Evolutionary conservation across 345 rosid genomes (phyloP).

Genomic region (Melaleuca alternifolia): DNA sequence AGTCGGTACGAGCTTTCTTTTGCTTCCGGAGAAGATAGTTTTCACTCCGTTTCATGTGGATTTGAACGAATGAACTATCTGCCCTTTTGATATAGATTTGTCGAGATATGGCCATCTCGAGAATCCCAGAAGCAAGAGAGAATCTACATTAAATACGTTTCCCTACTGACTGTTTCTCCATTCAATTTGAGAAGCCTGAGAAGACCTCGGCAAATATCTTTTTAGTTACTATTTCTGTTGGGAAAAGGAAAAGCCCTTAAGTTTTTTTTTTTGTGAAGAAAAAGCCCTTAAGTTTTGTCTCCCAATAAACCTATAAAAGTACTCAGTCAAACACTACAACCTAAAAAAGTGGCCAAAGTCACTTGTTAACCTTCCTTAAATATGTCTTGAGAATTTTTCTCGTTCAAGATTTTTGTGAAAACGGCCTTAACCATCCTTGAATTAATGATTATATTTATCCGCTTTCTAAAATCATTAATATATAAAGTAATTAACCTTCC

Average conservation of each 20-base stretch:
- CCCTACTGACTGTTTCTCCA: not conserved
- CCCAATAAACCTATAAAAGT: not conserved
- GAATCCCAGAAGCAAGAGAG: not conserved
- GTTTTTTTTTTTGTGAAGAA: too few relatives aligned
- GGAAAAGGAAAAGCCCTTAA: not conserved
- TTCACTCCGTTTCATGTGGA: not conserved
- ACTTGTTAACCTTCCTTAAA: not conserved
- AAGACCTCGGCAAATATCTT: not conserved
- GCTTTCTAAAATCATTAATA: not conserved
- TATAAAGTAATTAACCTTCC: not conserved
- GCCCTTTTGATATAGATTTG: not conserved
- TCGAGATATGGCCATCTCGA: not conserved
- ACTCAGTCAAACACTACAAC: not conserved
- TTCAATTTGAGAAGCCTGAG: not conserved
- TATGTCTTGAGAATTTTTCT: not conserved
- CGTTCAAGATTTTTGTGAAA: not conserved
- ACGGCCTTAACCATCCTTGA: not conserved
- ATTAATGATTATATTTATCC: not conserved
- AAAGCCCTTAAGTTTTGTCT: not conserved
- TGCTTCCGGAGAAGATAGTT: not conserved
- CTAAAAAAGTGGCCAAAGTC: not conserved
- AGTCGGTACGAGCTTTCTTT: not conserved
- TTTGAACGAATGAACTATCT: not conserved
- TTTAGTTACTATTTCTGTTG: not conserved
- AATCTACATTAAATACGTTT: not conserved